Evolutionary conservation across 176 grass and related monocot genomes (phyloP), one percentile per base, ranked within the genome.

Genomic region (Paspalum vaginatum): DNA sequence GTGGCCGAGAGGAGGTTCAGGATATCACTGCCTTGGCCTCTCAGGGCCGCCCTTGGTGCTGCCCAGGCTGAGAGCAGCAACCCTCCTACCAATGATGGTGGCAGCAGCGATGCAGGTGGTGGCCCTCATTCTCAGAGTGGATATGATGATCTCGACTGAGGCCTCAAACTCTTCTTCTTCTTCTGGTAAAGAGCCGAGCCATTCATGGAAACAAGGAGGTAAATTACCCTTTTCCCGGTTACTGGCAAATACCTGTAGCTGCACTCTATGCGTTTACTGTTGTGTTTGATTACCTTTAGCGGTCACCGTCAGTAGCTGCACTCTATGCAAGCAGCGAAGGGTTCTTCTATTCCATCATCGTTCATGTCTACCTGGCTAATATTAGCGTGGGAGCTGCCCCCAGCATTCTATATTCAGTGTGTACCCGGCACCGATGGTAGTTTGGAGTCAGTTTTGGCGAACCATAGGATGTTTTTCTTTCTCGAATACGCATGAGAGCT

Each of bases 61-160:
- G 14, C 5, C 20, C 86, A 81, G 49, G 71, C 79, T 0, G 92
- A 91, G 71, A 79, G 26, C 78, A 84, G 88, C 67, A 77, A 81
- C 80, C 74, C 74, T 45, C 58, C 24, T 75, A 54, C 62, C 45
- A 74, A 74, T 61, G 62, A 74, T 11, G 43, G 46, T 45, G 48
- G 56, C 61, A 60, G 56, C 58, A 68, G 62, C 16, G 56, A 50
- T 54, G 57, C 71, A 2, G 8, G 13, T 83, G 60, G 46, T 8
- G 74, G 62, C 65, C 40, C 78, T 70, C 86, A 72, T 42, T 69
- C 79, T 62, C 87, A 77, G 57, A 75, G 47, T 46, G 75, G 85
- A 17, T 87, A 85, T 21, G 91, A 98, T 16, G 92, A 98, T 87
- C 89, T 98, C 25, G 92, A 98, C 88, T 94, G 90, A 98, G 46